phyloP scores from a whole-genome alignment of 1,139 yeast species.

The Suhomyces choctaworum region DNA sequence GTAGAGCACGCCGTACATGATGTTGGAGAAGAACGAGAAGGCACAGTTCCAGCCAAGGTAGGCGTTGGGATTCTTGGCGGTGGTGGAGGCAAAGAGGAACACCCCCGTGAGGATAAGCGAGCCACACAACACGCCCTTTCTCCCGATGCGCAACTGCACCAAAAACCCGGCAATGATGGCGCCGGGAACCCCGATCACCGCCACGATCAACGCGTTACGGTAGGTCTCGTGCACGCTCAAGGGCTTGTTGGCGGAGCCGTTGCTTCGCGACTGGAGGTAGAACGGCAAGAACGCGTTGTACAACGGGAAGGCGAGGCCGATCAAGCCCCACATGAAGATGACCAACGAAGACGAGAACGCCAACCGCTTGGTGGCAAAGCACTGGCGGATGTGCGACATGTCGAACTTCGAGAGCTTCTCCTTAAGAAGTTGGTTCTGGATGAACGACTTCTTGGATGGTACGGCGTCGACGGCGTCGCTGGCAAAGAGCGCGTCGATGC shows the following conservation, averaged over 20 bases:
- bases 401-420: slow-evolving; percentile 31
- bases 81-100: slow-evolving; percentile 42
- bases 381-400: slow-evolving; percentile 33
- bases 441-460: slow-evolving; percentile 5
- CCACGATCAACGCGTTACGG: slow-evolving; percentile 41
- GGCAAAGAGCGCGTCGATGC: slow-evolving; percentile 25
- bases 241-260: slow-evolving; percentile 29
- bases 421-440: slow-evolving; percentile 23
- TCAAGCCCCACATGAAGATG: slow-evolving; percentile 43
- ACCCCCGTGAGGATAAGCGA: slow-evolving; percentile 42
- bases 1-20: slow-evolving; percentile 47
- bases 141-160: slow-evolving; percentile 41
- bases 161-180: slow-evolving; percentile 40
- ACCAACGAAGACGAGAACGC: slow-evolving; percentile 38
- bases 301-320: slow-evolving; percentile 48
- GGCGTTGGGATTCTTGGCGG: slow-evolving; percentile 41
- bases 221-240: slow-evolving; percentile 39
- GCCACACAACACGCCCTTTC: slow-evolving; percentile 39
- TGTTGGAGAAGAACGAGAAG: slow-evolving; percentile 41
- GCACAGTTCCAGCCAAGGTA: slow-evolving; percentile 48
- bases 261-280: slow-evolving; percentile 36
- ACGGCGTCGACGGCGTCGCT: slow-evolving; percentile 13
- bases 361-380: slow-evolving; percentile 37
- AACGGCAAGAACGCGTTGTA: slow-evolving; percentile 47
- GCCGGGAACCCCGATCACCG: slow-evolving; percentile 46